Conservation (phyloP, 805 yeast species). For the Nadsonia fulvescens region DNA sequence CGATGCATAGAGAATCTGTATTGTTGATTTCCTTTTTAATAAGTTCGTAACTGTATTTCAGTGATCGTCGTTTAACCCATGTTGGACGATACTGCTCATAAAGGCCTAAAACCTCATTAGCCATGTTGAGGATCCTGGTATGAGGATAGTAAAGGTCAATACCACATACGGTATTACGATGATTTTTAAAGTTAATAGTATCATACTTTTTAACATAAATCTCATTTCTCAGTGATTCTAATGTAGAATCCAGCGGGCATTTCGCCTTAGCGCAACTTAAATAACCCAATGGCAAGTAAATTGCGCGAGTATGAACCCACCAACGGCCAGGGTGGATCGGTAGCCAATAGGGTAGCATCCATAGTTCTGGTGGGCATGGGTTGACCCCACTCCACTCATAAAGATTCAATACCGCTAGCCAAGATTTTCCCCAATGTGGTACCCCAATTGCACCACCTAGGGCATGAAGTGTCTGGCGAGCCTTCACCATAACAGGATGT, state of each 20-base stretch:
- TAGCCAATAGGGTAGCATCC: constrained; percentile 64
- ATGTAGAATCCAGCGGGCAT: constrained; percentile 45
- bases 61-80: constrained; percentile 42
- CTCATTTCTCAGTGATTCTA: constrained; percentile 53
- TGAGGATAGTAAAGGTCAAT: constrained; percentile 92
- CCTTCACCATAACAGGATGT: constrained; percentile 65
- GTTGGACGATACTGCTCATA: constrained; percentile 66
- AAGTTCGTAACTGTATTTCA: constrained; percentile 36
- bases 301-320: constrained; percentile 98
- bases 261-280: constrained; percentile 36
- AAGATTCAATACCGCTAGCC: constrained; percentile 64
- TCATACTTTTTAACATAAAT: constrained; percentile 55
- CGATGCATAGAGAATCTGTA: constrained; percentile 71
- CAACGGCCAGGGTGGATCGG: constrained; percentile 91
- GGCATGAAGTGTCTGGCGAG: constrained; percentile 46
- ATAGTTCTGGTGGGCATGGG: constrained; percentile 82
- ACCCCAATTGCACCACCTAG: constrained; percentile 80
- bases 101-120: constrained; percentile 38
- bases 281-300: constrained; percentile 76
- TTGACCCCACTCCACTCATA: constrained; percentile 95
- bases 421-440: constrained; percentile 97
- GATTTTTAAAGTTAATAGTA: constrained; percentile 43
- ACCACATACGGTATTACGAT: constrained; percentile 77
- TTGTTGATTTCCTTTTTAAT: constrained; percentile 59
- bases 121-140: constrained; percentile 40